Evolutionary conservation across 2,329 filamentous ascomycete genomes (phyloP), one percentile per base, ranked within the genome.

Genomic region (Thielaviopsis cerberus): DNA sequence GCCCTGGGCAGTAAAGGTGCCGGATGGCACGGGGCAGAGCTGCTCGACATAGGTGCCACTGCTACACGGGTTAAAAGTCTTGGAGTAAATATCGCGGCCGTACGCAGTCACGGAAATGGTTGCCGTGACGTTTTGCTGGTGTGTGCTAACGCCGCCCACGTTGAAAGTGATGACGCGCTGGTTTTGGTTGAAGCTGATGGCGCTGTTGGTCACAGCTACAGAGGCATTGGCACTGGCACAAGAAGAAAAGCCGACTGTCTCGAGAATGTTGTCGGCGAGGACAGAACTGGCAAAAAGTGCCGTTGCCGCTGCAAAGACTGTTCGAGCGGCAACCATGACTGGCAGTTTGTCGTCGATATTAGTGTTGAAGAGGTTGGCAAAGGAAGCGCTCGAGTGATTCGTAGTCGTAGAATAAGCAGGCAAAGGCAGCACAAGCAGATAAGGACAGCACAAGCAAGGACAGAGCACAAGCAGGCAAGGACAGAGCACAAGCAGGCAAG

Each of bases 21-120:
- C 86, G 3, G 75, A 73, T 13, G 90, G 89, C 8, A 96, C 84
- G 66, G 92, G 92, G 71, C 92, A 98, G 53, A 98, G 75, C 65
- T 87, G 74, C 8, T 77, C 68, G 55, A 63, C 77, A 63, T 79
- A 82, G 20, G 82, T 89, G 41, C 67, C 71, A 1, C 71, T 64
- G 20, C 82, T 78, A 69, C 92, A 98, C 37, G 92, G 92, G 66
- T 96, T 82, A 71, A 97, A 95, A 3, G 72, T 73, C 61, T 87
- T 86, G 45, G 77, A 75, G 71, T 94, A 97, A 24, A 96, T 80
- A 61, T 85, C 71, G 60, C 80, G 80, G 61, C 92, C 92, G 66
- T 97, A 97, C 8, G 91, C 91, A 25, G 77, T 85, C 45, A 96
- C 86, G 23, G 80, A 77, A 60, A 97, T 74, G 2, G 72, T 73